These are phyloP conservation scores for Hibiscus mutabilis DNA, from an alignment of 345 rosid species.

Conservation along the genomic window DNA sequence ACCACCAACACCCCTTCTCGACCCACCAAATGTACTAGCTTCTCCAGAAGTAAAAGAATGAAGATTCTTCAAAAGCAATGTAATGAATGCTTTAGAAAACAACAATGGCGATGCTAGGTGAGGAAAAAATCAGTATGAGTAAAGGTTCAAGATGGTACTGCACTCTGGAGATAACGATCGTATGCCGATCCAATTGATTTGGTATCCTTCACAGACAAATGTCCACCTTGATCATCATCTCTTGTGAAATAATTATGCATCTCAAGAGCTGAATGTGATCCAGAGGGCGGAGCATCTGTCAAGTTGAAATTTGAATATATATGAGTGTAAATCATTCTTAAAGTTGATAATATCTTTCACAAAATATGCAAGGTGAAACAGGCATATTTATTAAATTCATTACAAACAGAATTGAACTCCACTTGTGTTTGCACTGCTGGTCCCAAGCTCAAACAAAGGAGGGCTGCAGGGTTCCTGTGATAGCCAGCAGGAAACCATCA, in stretches of 20 bases:
- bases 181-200: neutral
- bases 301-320: neutral
- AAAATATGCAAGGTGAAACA: neutral
- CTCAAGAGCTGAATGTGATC: neutral
- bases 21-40: neutral
- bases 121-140: neutral
- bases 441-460: neutral
- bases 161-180: neutral
- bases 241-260: neutral
- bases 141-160: neutral
- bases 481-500: neutral
- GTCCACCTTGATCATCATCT: neutral
- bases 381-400: neutral
- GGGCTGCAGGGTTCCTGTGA: neutral
- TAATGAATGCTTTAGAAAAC: slow-evolving; percentile 16
- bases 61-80: slow-evolving; percentile 49
- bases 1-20: neutral
- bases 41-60: slow-evolving; percentile 1
- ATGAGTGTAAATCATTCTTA: neutral
- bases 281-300: neutral
- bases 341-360: neutral
- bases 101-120: neutral
- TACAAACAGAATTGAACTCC: neutral
- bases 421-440: neutral
- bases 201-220: neutral